Evolutionary conservation across 2,329 filamentous ascomycete species (phyloP), one percentile per base, ranked within the genome.

Genomic region (Colletotrichum eleusines): DNA sequence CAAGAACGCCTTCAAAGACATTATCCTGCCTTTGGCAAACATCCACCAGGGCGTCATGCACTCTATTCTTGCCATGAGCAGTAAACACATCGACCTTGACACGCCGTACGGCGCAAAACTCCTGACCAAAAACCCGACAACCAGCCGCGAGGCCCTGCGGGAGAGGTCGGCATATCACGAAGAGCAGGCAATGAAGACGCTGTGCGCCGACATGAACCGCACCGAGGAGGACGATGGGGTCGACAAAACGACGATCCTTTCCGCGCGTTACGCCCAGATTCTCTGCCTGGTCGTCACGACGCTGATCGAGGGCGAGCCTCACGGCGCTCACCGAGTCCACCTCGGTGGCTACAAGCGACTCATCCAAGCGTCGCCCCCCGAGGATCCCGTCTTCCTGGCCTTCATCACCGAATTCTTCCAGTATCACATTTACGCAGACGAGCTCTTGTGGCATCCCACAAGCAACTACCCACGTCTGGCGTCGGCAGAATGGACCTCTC

Each of bases 31-130:
- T 1, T 92, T 97, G 83, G 94, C 94, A 3, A 90, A 93, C 51
- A 86, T 91, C 71, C 91, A 97, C 77, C 87, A 90, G 72, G 94
- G 94, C 16, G 84, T 97, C 63, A 97, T 97, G 94, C 94, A 97
- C 79, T 96, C 94, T 14, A 89, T 97, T 60, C 86, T 97, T 63
- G 94, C 93, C 54, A 85, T 97, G 11, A 93, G 94, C 46, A 93
- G 93, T 75, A 94, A 91, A 71, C 94, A 97, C 76, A 87, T 91
- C 65, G 87, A 91, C 78, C 86, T 86, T 72, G 84, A 86, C 5
- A 87, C 88, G 0, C 84, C 87, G 0, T 89, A 90, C 64, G 88
- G 87, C 14, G 74, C 78, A 67, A 88, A 87, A 57, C 76, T 90
- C 5, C 79, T 91, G 7, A 80, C 80, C 42, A 83, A 86, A 28